phyloP scores from a whole-genome alignment of 768 basidiomycete species.

The Leccinum longicurvipes region DNA sequence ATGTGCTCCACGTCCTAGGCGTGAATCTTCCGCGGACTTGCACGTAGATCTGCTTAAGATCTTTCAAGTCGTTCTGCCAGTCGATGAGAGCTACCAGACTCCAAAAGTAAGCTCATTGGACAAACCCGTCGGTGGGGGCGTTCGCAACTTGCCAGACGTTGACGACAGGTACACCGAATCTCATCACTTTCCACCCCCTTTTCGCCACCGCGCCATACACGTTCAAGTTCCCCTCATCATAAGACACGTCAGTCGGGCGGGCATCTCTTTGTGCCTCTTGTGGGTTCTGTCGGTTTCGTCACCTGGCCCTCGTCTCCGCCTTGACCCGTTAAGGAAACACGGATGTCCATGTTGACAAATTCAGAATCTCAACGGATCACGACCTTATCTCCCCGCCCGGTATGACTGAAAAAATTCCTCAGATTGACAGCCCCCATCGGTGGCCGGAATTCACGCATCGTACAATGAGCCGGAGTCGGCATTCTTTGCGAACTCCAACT shows the following conservation, averaged over 20 bases:
- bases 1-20: constrained; percentile 24
- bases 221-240: constrained; percentile 9
- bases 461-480: constrained; percentile 3
- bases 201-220: constrained; percentile 16
- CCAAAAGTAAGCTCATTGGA: constrained; percentile 19
- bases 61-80: constrained; percentile 17
- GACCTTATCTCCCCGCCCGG: constrained; percentile 29
- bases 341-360: neutral
- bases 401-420: constrained; percentile 9
- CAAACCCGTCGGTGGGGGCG: constrained; percentile 3
- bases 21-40: constrained; percentile 34
- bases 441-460: constrained; percentile 18
- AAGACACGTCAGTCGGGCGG: neutral
- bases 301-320: constrained; percentile 1
- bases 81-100: constrained; percentile 14
- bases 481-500: constrained; percentile 19
- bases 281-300: constrained; percentile 17
- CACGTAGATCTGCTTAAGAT: constrained; percentile 26
- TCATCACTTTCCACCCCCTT: constrained; percentile 28
- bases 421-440: constrained; percentile 12
- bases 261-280: constrained; percentile 7
- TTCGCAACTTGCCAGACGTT: constrained; percentile 11
- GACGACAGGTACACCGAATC: constrained; percentile 15
- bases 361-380: constrained; percentile 28
- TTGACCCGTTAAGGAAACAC: constrained; percentile 6